Evolutionary conservation across 192 early-diverging fungal genomes (phyloP).

Genomic region (Obelidium mucronatum): DNA sequence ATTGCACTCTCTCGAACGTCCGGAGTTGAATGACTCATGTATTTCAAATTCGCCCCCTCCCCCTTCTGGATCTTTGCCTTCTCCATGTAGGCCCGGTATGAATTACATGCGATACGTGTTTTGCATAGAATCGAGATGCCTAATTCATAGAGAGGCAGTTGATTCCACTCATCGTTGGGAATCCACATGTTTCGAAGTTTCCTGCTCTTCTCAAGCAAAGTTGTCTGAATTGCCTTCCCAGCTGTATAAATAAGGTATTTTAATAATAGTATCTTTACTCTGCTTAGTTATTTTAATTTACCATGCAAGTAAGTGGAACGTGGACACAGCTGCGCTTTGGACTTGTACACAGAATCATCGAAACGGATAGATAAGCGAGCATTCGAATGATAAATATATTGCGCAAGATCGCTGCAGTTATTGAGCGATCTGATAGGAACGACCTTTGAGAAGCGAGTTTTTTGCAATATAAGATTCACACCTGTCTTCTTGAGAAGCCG

Average conservation of each 20-base stretch:
- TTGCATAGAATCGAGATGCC: slow-evolving; percentile 3
- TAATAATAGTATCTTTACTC: too few relatives aligned
- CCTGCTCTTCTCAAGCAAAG: neutral
- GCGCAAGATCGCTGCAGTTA: neutral
- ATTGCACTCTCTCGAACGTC: neutral
- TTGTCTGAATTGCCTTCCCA: too few relatives aligned
- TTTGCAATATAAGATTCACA: too few relatives aligned
- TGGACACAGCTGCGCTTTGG: neutral
- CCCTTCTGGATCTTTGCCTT: neutral
- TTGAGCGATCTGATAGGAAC: neutral
- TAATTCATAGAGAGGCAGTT: neutral
- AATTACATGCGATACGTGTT: neutral
- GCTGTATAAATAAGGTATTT: too few relatives aligned
- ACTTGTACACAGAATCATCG: neutral
- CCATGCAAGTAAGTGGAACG: slow-evolving; percentile 10
- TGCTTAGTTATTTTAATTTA: neutral
- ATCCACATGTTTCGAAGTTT: slow-evolving; percentile 18
- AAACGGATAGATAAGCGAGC: neutral
- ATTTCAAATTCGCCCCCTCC: neutral
- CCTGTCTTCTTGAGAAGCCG: neutral
- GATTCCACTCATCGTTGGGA: slow-evolving; percentile 12
- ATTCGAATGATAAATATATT: slow-evolving; percentile 15
- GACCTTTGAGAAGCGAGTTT: too few relatives aligned
- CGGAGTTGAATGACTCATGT: slow-evolving; percentile 30
- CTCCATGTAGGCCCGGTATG: neutral